phyloP scores from a whole-genome alignment of 352 stramenopile genomes.

The Phytophthora crassamura region DNA sequence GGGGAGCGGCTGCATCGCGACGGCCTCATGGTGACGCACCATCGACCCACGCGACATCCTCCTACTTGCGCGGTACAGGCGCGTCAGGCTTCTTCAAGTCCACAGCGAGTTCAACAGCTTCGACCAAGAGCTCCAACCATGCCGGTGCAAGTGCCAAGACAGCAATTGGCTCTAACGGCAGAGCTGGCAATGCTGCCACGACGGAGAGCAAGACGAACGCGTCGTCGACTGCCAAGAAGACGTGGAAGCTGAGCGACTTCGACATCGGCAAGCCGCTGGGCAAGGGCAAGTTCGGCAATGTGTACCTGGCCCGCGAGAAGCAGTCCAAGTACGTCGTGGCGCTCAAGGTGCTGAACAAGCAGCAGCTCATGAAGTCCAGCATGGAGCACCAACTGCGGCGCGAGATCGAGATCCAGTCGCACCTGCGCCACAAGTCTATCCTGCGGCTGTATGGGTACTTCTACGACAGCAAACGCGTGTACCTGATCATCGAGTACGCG shows the following conservation, averaged over 20 bases:
- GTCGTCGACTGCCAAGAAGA: slow-evolving; percentile 42
- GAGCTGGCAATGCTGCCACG: background rate
- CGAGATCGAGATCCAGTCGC: slow-evolving; percentile 99
- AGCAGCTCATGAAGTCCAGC: slow-evolving; percentile 96
- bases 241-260: slow-evolving; percentile 98
- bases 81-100: slow-evolving; percentile 17
- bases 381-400: slow-evolving; percentile 98
- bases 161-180: background rate
- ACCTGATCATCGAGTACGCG: slow-evolving; percentile 99
- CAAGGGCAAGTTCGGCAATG: slow-evolving; percentile 98
- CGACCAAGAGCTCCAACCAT: slow-evolving; percentile 13
- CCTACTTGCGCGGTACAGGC: slow-evolving; percentile 28
- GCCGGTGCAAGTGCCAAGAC: background rate
- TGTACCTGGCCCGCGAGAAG: slow-evolving; percentile 99
- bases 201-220: slow-evolving; percentile 24
- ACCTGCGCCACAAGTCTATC: slow-evolving; percentile 98
- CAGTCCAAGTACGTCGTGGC: slow-evolving; percentile 99
- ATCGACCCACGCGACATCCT: slow-evolving; percentile 22
- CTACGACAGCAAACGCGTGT: slow-evolving; percentile 98
- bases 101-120: slow-evolving; percentile 3
- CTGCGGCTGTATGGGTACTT: slow-evolving; percentile 99
- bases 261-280: slow-evolving; percentile 99
- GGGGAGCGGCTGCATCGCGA: slow-evolving; percentile 17
- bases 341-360: slow-evolving; percentile 99
- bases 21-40: slow-evolving; percentile 26